A percentile compares a stretch with the other conserved stretches of the same genome.
Evolutionary conservation across 192 early-diverging fungal species (phyloP).

Genomic region (Coemansia sp.): DNA sequence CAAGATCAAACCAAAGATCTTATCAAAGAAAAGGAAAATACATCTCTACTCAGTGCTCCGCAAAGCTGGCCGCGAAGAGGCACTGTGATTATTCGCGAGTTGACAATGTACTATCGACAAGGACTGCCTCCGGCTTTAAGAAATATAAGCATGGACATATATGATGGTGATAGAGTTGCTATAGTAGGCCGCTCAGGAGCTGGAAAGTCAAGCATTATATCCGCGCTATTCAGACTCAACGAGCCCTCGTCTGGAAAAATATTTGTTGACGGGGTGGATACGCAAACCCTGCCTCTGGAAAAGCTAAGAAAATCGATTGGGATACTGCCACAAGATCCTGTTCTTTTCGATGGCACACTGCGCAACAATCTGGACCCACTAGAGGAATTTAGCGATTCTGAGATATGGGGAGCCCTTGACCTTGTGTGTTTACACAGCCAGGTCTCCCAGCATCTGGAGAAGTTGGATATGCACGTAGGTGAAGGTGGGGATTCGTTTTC

Average conservation of each 20-base stretch:
- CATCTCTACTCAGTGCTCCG: constrained; percentile 3
- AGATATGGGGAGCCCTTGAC: constrained; percentile 71
- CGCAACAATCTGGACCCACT: constrained; percentile 75
- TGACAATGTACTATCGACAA: constrained; percentile 38
- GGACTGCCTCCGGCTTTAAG: constrained; percentile 36
- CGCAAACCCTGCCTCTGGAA: constrained; percentile 56
- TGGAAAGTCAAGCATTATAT: constrained; percentile 69
- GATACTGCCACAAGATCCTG: constrained; percentile 76
- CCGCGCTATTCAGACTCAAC: constrained; percentile 71
- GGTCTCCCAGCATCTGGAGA: constrained; percentile 17
- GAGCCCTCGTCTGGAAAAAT: constrained; percentile 63
- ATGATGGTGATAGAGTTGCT: constrained; percentile 70
- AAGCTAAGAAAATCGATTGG: constrained; percentile 63
- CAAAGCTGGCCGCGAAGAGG: constrained; percentile 37
- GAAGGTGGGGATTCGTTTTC: constrained; percentile 71
- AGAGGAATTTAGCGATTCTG: constrained; percentile 59
- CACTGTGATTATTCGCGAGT: constrained; percentile 36
- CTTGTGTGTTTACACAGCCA: constrained; percentile 35
- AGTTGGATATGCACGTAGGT: constrained; percentile 50
- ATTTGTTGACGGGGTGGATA: constrained; percentile 68
- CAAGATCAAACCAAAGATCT: not conserved
- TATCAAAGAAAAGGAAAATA: not conserved
- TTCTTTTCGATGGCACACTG: constrained; percentile 70
- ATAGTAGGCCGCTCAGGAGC: constrained; percentile 88
- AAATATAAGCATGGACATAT: constrained; percentile 62